Evolutionary conservation across 306 rosid genomes (phyloP), one percentile per base, ranked within the genome.

Genomic region (Cucumis cinereus): DNA sequence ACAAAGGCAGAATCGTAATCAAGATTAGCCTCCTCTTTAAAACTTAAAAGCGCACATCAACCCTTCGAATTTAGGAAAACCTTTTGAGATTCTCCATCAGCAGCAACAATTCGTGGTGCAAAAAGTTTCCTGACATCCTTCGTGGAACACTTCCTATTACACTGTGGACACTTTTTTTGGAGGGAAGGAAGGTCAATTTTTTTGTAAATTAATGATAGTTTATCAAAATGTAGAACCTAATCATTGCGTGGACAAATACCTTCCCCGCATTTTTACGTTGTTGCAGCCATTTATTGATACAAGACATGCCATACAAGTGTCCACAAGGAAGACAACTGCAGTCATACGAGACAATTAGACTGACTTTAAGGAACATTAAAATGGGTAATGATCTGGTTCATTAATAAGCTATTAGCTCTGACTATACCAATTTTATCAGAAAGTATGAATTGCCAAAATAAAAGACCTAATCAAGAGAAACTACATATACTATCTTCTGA

Each of bases 281-380:
- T 67, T 84, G 80, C 74, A 92, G 83, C 98, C 98, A 92, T 80
- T 50, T 89, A 59, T 76, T 87, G 71, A 92, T 85, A 83, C 98
- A 92, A 78, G 96, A 90, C 92, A 89, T 86, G 22, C 98, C 98
- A 81, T 85, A 92, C 26, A 92, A 40, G 85, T 92, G 98, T 61
- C 98, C 98, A 74, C 98, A 92, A 75, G 98, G 94, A 87, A 92
- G 98, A 84, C 96, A 92, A 35, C 98, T 92, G 89, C 79, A 84
- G 30, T 35, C 81, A 71, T 40, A 70, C 17, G 38, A 67, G 59
- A 70, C 26, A 36, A 50, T 63, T 35, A 14, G 54, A 73, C 13
- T n/a, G 19, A 53, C 53, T 56, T 55, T 6, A 68, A 64, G 23
- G 20, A 54, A 69, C 73, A 47, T 45, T 40, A 70, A 76, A 23